phyloP scores from a whole-genome alignment of 2,329 filamentous ascomycete genomes.

The Diplocarpon mali region DNA sequence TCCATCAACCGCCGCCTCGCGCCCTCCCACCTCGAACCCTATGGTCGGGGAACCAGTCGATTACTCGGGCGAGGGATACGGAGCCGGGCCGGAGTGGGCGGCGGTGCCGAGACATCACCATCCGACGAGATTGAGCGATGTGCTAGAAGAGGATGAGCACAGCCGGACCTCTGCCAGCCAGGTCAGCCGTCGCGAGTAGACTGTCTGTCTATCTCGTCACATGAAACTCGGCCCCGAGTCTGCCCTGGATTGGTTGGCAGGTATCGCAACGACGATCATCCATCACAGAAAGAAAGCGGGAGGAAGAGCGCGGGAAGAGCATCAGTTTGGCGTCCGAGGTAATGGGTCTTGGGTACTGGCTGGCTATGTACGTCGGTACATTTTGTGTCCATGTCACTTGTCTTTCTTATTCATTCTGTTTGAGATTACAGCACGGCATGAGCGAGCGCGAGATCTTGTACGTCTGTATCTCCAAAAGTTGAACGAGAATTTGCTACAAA shows the following conservation, averaged over 20 bases:
- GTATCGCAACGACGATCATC: neutral
- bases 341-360: too few relatives aligned
- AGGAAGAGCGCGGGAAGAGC: too few relatives aligned
- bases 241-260: too few relatives aligned
- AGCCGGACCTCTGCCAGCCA: conserved; percentile 54
- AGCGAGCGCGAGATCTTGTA: too few relatives aligned
- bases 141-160: conserved; percentile 74
- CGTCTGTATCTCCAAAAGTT: too few relatives aligned
- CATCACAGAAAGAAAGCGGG: too few relatives aligned
- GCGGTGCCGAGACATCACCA: conserved; percentile 71
- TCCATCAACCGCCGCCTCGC: conserved; percentile 11
- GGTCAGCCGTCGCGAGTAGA: conserved; percentile 19
- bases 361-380: too few relatives aligned
- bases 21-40: conserved; percentile 11
- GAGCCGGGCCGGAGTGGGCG: conserved; percentile 61
- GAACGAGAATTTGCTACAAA: too few relatives aligned
- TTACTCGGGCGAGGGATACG: conserved; percentile 57
- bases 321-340: too few relatives aligned
- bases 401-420: too few relatives aligned
- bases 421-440: too few relatives aligned
- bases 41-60: conserved; percentile 34
- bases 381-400: too few relatives aligned
- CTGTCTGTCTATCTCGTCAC: neutral
- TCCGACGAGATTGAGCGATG: conserved; percentile 79
- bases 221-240: neutral